Conservation (phyloP, 768 basidiomycete genomes). For the Lentinula boryana region DNA sequence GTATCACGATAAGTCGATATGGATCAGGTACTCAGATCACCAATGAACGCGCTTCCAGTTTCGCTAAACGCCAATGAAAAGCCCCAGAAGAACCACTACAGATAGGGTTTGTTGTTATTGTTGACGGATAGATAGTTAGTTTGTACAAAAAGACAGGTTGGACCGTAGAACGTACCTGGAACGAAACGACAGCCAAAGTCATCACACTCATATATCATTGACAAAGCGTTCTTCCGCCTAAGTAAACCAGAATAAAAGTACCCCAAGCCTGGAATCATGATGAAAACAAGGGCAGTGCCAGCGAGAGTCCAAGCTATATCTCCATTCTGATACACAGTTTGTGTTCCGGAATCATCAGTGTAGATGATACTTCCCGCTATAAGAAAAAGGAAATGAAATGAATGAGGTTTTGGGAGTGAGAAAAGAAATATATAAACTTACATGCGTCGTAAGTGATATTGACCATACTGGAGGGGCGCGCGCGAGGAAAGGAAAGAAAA, state of each 20-base stretch:
- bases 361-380: constrained; percentile 29
- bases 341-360: constrained; percentile 22
- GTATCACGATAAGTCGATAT: neutral
- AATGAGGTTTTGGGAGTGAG: too few species aligned
- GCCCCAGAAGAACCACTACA: constrained; percentile 96
- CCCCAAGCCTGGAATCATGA: constrained; percentile 84
- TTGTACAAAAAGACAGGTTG: neutral
- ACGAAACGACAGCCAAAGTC: constrained; percentile 72
- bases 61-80: constrained; percentile 89
- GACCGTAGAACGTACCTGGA: constrained; percentile 69
- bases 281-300: constrained; percentile 75
- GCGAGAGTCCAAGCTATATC: constrained; percentile 56
- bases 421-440: too few species aligned
- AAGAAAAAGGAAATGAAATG: too few species aligned
- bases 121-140: constrained; percentile 4
- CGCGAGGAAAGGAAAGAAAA: neutral
- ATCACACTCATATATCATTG: constrained; percentile 78
- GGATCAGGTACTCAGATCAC: constrained; percentile 65
- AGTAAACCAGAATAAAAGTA: constrained; percentile 91
- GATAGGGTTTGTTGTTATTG: too few species aligned
- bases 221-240: constrained; percentile 88
- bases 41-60: constrained; percentile 67
- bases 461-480: constrained; percentile 7
- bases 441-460: constrained; percentile 12
- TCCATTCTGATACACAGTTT: constrained; percentile 38